Percentiles rank a stretch among this genome's conserved stretches.
phyloP scores from a whole-genome alignment of 176 grass and related monocot genomes.

The Juncus inflexus region DNA sequence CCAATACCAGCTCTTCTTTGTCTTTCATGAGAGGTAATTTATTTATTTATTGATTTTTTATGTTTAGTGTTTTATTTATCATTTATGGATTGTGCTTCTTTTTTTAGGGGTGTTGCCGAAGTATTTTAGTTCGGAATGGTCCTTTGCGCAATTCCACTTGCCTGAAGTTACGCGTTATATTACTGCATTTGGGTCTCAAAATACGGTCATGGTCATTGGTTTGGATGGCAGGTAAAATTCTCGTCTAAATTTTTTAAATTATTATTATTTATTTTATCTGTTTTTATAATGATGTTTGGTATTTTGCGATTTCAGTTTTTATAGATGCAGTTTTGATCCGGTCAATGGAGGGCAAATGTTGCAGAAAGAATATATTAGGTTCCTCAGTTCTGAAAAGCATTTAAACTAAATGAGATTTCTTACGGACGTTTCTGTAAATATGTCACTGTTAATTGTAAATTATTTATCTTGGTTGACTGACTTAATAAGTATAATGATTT shows the following conservation, averaged over 20 bases:
- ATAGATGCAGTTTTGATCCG: constrained; percentile 56
- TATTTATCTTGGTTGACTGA: not conserved
- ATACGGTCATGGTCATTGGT: constrained; percentile 54
- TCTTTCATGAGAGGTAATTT: constrained; percentile 64
- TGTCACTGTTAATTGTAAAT: constrained; percentile 22
- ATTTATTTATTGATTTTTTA: constrained; percentile 3
- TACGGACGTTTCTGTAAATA: constrained; percentile 16
- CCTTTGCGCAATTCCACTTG: constrained; percentile 71
- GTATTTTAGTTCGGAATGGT: constrained; percentile 89
- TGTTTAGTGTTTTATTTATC: not conserved
- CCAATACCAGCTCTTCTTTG: constrained; percentile 57
- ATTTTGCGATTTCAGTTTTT: constrained; percentile 45
- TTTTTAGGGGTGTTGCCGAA: constrained; percentile 51
- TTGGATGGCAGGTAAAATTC: constrained; percentile 64
- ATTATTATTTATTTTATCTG: not conserved
- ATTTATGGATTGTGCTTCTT: not conserved
- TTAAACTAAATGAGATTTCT: constrained; percentile 10
- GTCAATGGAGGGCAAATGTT: constrained; percentile 52
- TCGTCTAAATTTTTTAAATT: not conserved
- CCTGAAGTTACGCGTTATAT: constrained; percentile 45
- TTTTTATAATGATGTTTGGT: not conserved
- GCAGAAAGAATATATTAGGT: constrained; percentile 39
- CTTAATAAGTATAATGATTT: not conserved
- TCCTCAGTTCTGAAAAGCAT: constrained; percentile 36
- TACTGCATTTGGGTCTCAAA: constrained; percentile 61